Evolutionary conservation across 2,329 filamentous ascomycete genomes (phyloP).

Genomic region (Fusarium torreyae): DNA sequence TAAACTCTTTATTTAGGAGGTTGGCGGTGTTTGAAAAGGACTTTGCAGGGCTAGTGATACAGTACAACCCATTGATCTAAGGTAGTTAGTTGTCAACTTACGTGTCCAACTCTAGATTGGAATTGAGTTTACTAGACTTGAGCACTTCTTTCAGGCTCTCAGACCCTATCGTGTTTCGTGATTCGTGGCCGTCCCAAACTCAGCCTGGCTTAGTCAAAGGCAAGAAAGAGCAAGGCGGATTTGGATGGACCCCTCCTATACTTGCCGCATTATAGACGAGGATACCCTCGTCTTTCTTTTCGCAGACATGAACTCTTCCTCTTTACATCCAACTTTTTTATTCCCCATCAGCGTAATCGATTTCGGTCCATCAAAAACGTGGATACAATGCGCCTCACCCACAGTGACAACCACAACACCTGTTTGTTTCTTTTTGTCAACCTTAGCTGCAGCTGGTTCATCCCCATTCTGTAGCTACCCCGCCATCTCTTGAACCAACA

Average conservation of each 20-base stretch:
- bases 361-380: conserved; percentile 15
- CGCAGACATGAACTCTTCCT: conserved; percentile 4
- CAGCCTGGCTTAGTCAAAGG: conserved; percentile 8
- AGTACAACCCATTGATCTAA: neutral
- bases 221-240: conserved; percentile 29
- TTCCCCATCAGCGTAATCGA: neutral
- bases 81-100: neutral
- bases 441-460: conserved; percentile 13
- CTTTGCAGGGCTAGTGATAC: conserved; percentile 7
- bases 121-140: conserved; percentile 4
- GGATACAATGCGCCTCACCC: conserved; percentile 1
- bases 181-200: conserved; percentile 14
- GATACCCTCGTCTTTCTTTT: conserved; percentile 19
- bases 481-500: too few relatives aligned
- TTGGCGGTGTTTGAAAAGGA: too few relatives aligned
- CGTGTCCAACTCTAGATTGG: neutral
- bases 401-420: neutral
- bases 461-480: conserved; percentile 6
- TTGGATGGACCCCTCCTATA: conserved; percentile 30
- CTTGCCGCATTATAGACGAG: conserved; percentile 24
- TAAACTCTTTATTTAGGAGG: conserved; percentile 5
- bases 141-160: neutral
- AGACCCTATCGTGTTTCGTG: conserved; percentile 8
- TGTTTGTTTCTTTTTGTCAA: conserved; percentile 32
- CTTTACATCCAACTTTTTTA: conserved; percentile 33